phyloP scores from a whole-genome alignment of 1,139 yeast genomes.

The Geotrichum reessii region DNA sequence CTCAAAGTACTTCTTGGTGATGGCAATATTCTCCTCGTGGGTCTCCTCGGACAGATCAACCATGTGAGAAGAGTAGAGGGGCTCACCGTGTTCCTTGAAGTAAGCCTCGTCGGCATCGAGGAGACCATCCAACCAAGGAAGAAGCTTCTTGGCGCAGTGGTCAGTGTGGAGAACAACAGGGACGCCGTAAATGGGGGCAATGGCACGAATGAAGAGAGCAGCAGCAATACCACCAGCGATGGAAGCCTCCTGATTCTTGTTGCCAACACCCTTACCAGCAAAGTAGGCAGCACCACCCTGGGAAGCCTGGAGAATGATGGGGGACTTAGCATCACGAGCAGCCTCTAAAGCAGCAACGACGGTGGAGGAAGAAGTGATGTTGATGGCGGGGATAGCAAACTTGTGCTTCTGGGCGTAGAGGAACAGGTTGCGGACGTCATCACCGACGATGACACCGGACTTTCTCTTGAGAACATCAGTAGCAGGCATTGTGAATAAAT shows the following conservation, averaged over 20 bases:
- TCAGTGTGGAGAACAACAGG: constrained; percentile 97
- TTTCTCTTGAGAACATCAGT: constrained; percentile 76
- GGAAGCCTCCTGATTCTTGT: constrained; percentile 89
- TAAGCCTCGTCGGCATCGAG: constrained; percentile 92
- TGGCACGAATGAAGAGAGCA: constrained; percentile 93
- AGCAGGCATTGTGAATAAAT: constrained; percentile 24
- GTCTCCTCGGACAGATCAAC: constrained; percentile 95
- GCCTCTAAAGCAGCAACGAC: constrained; percentile 97
- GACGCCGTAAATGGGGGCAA: constrained; percentile 94
- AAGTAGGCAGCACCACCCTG: constrained; percentile 99
- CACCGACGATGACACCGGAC: constrained; percentile 98
- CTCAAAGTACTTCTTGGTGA: constrained; percentile 90
- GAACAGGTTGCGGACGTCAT: constrained; percentile 83
- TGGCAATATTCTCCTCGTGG: constrained; percentile 91
- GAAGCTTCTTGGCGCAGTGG: constrained; percentile 97
- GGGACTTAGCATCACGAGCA: constrained; percentile 92
- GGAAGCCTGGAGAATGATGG: constrained; percentile 94
- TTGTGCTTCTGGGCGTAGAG: constrained; percentile 90
- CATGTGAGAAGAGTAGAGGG: constrained; percentile 98
- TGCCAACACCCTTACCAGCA: constrained; percentile 98
- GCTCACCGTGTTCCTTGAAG: constrained; percentile 81
- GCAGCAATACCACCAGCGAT: constrained; percentile 96
- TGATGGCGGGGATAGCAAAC: constrained; percentile 97
- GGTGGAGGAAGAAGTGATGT: constrained; percentile 95
- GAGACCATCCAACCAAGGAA: constrained; percentile 99